Conservation (phyloP, 2,329 filamentous ascomycete species). For the Stachybotrys chartarum region DNA sequence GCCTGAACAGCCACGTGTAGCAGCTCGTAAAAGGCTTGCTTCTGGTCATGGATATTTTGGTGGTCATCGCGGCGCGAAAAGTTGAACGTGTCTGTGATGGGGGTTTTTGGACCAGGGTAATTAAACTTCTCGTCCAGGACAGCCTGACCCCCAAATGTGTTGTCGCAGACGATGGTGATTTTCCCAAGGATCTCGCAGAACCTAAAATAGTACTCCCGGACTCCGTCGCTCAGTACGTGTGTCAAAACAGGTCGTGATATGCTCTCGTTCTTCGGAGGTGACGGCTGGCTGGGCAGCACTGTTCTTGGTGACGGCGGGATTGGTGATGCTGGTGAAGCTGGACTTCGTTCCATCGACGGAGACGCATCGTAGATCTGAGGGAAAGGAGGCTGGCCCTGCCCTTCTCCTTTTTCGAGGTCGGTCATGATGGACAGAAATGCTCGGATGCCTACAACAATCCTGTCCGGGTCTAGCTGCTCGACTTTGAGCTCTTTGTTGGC, state of each 20-base stretch:
- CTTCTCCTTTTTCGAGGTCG: slow-evolving; percentile 78
- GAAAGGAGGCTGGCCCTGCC: slow-evolving; percentile 68
- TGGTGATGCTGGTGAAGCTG: slow-evolving; percentile 39
- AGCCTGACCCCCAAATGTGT: slow-evolving; percentile 93
- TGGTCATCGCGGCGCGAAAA: slow-evolving; percentile 80
- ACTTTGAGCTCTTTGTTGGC: slow-evolving; percentile 72
- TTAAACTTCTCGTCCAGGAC: slow-evolving; percentile 93
- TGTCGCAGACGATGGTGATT: slow-evolving; percentile 93
- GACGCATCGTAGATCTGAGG: slow-evolving; percentile 56
- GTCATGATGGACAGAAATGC: slow-evolving; percentile 90
- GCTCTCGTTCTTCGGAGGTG: slow-evolving; percentile 47
- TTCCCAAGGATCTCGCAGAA: slow-evolving; percentile 96
- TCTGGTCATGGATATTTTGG: slow-evolving; percentile 66
- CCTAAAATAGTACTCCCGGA: slow-evolving; percentile 77
- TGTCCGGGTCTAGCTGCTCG: slow-evolving; percentile 90
- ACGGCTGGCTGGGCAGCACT: slow-evolving; percentile 13
- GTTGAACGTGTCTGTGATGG: slow-evolving; percentile 88
- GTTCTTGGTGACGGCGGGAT: slow-evolving; percentile 26
- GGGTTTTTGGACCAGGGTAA: slow-evolving; percentile 82
- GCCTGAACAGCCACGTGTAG: slow-evolving; percentile 94
- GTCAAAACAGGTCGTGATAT: slow-evolving; percentile 59
- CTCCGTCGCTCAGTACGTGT: slow-evolving; percentile 62
- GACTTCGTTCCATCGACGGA: slow-evolving; percentile 33
- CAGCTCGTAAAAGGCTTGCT: slow-evolving; percentile 91
- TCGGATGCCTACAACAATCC: slow-evolving; percentile 93